Evolutionary conservation across 2,329 filamentous ascomycete species (phyloP), one percentile per base, ranked within the genome.

Genomic region (Talaromyces sp.): DNA sequence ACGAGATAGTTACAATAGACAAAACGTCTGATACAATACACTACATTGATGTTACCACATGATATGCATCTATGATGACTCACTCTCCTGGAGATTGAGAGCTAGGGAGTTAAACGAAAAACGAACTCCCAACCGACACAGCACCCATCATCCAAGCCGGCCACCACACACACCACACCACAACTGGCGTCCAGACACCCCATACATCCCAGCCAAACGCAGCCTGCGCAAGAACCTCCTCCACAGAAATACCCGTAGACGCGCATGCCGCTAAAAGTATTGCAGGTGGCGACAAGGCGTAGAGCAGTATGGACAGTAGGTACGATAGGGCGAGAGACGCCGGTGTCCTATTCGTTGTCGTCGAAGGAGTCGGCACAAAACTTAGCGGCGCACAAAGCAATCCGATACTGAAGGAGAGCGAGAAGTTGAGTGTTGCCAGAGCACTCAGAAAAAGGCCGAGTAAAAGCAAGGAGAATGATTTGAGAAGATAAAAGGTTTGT

Each of bases 91-190:
- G 3, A 28, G 23, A 5, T 28, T 12, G 21, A 35, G 33, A 60
- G 28, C 28, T 28, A 28, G 6, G 14, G 12, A 54, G 25, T n/a
- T 25, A 58, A 55, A 58, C 44, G 52, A 76, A 73, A 48, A 78
- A 60, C 3, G 74, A 76, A 33, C 71, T 73, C 23, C 71, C 73
- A 54, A 77, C 58, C 33, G 75, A 62, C 0, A 75, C 69, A 64
- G 71, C 73, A 4, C 80, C 90, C 6, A 87, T 84, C 40, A 95
- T 75, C 93, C 93, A 97, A 7, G 91, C 92, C 0, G 93, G 93
- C 89, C 92, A 95, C 93, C 93, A 97, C 48, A 96, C 87, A 73
- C 92, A 90, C 91, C 92, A 96, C n/a, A 96, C 84, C 11, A 96
- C 86, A 18, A 96, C 86, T 64, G 91, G 88, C 1, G 92, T 96